Conservation (phyloP, 176 grass and related monocot species). For the Triticum aestivum region DNA sequence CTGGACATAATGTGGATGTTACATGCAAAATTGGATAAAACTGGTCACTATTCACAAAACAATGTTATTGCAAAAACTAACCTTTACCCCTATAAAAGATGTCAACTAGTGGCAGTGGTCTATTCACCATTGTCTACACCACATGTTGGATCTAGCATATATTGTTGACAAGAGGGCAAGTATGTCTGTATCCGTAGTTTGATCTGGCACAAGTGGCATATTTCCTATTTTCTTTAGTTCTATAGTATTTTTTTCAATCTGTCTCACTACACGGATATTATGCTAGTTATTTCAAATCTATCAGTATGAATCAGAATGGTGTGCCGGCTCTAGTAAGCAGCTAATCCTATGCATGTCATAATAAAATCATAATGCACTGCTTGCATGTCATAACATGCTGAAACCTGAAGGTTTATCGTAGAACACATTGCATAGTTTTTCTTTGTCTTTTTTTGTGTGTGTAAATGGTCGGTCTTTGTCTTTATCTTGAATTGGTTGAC, state of each 20-base stretch:
- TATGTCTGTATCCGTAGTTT: neutral
- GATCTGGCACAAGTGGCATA: neutral
- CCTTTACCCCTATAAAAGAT: neutral
- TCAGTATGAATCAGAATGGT: constrained; percentile 12
- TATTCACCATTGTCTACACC: neutral
- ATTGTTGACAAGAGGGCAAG: neutral
- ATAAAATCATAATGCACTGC: neutral
- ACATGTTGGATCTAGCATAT: constrained; percentile 7
- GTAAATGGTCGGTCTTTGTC: neutral
- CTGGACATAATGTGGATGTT: neutral
- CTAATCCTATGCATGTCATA: neutral
- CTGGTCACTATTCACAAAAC: neutral
- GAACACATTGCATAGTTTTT: neutral
- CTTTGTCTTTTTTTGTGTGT: too few relatives aligned
- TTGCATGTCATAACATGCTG: neutral
- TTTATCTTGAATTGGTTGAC: neutral
- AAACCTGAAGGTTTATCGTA: constrained; percentile 17
- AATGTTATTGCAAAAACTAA: constrained; percentile 2
- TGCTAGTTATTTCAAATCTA: constrained; percentile 19
- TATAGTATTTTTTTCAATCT: neutral
- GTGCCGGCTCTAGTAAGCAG: neutral
- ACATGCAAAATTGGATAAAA: constrained; percentile 11
- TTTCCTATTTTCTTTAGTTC: constrained; percentile 6
- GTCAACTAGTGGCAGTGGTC: neutral
- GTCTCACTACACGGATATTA: neutral